Base-by-base conservation (phyloP, 208 protist genomes). In the Crithidia acanthocephali region DNA sequence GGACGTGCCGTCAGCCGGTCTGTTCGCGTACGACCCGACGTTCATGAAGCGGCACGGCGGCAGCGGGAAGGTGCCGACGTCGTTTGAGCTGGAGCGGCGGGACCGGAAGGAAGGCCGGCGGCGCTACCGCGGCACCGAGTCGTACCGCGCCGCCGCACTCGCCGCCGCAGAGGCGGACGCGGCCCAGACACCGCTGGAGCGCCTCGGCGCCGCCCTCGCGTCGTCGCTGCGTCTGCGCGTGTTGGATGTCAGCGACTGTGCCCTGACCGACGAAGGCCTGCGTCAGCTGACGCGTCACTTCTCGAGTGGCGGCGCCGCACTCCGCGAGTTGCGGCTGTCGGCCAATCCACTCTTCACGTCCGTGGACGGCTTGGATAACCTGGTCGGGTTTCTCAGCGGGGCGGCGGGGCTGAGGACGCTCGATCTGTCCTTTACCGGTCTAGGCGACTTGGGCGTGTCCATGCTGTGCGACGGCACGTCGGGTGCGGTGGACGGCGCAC, bases 31-130 rank as follows among this genome's bases (percentile, higher is more conserved):
- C 62, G 90, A 91, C 51, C 79, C 68, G 0, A 23, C 27, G 22
- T 92, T 82, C 56, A 90, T 92, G 85, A 77, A 72, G 51, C 48
- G 63, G 23, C 56, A 73, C 59, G 65, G 74, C 52, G 32, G 58
- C 37, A 67, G 78, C 23, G 50, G 8, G 5, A 91, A 88, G 68
- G 86, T 91, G 40, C 87, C 83, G 52, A 95, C 90, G 33, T 88
- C 83, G 27, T 95, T 80, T 58, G 90, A 92, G 78, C 71, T 95
- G 22, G 90, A 92, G 32, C 82, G 85, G 15, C 86, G 83, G 13
- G 90, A 92, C 44, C 76, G 87, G n/a, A 51, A 79, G 45, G 76
- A 68, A 3, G 87, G 90, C n/a, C 78, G 87, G 0, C 59, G 33
- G 52, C 81, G 90, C 45, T 91, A 90, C 67, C 83, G 73, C 28